Base-by-base conservation (phyloP, 176 grass and related monocot species). In the Avena eriantha region DNA sequence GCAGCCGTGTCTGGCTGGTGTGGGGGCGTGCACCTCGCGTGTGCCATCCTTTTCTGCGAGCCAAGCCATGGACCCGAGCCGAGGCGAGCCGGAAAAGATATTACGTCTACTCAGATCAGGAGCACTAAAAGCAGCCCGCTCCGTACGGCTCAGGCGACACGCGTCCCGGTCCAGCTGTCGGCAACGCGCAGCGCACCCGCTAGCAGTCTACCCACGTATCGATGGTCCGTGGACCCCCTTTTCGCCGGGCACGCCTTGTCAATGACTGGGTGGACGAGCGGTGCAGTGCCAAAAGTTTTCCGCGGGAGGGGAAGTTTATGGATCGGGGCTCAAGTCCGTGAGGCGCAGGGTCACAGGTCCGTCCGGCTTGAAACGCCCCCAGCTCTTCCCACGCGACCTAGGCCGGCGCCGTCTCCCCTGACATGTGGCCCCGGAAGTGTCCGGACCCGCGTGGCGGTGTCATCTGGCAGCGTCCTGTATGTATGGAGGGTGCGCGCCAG, bases 281-380 rank as follows among this genome's bases (percentile, higher is more conserved):
- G 3, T 0, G 0, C 9, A 3, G 67, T 70, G 67, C 3, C 1
- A 21, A 70, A 41, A 24, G 49, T 45, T 56, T 18, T 47, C 3
- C 2, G 5, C 23, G 58, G 5, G 2, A 33, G 7, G 45, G 56
- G 6, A n/a, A 22, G 43, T 88, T 88, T 88, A 88, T 88, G 69
- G 80, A 68, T 76, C 51, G 36, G 61, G 13, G 80, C 72, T 88
- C 80, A 78, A 88, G 61, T 88, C 86, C 86, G 80, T 83, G 86
- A 87, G 79, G 71, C 22, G 69, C 34, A 53, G 36, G 16, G 75
- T 43, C 33, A 85, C 61, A 78, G 39, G 35, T 78, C 17, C 77
- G 49, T 78, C 17, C 77, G 15, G 4, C 83, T 55, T 18, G 54
- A 56, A 19, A 31, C 24, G 13, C 13, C 2, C n/a, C 11, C 60